These are phyloP conservation scores for Pseudogymnoascus destructans DNA, from an alignment of 2,329 filamentous ascomycete species.

Conservation along the genomic window DNA sequence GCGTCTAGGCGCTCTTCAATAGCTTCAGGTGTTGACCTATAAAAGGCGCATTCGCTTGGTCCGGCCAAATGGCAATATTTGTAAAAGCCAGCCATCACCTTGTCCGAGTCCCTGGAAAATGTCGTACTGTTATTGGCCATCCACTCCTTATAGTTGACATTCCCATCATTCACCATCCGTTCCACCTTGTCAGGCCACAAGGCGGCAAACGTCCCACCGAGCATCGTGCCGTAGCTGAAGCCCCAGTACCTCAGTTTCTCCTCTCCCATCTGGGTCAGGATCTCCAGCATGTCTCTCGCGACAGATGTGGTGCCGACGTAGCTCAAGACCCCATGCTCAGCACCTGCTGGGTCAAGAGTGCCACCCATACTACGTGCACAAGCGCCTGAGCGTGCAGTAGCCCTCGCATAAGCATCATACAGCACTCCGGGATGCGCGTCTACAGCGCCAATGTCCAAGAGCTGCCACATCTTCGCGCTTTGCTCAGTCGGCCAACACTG, in stretches of 20 bases:
- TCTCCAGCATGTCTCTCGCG: conserved; percentile 28
- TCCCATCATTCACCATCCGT: conserved; percentile 28
- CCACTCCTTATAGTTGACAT: conserved; percentile 22
- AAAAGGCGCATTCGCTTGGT: conserved; percentile 18
- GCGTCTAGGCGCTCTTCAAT: conserved; percentile 19
- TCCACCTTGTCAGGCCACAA: conserved; percentile 32
- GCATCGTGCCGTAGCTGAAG: conserved; percentile 36
- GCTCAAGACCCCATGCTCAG: conserved; percentile 22
- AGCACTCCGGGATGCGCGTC: conserved; percentile 36
- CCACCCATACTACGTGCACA: conserved; percentile 27
- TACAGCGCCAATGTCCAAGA: conserved; percentile 33
- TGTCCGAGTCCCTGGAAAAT: conserved; percentile 28
- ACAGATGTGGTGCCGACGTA: conserved; percentile 25
- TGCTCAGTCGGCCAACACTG: conserved; percentile 37
- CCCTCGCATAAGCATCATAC: conserved; percentile 33
- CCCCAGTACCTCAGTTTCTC: conserved; percentile 35
- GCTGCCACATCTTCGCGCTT: conserved; percentile 32
- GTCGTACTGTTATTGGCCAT: conserved; percentile 28
- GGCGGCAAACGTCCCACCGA: conserved; percentile 33
- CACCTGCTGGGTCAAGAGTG: conserved; percentile 16
- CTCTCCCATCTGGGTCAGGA: conserved; percentile 23
- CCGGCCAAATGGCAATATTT: conserved; percentile 26
- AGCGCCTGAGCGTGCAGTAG: conserved; percentile 30
- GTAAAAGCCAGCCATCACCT: conserved; percentile 21
- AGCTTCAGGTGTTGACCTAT: conserved; percentile 15